These are phyloP conservation scores for Schoenoplectus tabernaemontani DNA, from an alignment of 202 grass and related monocot species.

Conservation along the genomic window DNA sequence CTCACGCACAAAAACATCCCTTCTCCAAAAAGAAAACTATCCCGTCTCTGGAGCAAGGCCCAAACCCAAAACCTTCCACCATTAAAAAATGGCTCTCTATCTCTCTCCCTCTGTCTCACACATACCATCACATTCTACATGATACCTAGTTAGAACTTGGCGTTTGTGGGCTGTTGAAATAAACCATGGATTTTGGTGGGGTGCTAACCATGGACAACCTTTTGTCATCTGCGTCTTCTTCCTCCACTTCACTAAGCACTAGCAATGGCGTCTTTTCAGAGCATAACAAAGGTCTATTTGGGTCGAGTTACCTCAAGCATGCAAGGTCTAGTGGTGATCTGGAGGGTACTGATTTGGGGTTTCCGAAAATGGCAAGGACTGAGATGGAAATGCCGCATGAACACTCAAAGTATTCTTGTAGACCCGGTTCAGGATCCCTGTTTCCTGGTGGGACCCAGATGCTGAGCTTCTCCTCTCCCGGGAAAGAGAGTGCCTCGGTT, in stretches of 20 bases:
- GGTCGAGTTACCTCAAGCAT: slow-evolving; percentile 26
- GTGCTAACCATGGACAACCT: slow-evolving; percentile 17
- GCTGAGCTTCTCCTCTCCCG: slow-evolving; percentile 66
- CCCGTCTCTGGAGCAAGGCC: neutral
- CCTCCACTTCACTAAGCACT: slow-evolving; percentile 6
- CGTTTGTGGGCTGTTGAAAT: slow-evolving; percentile 12
- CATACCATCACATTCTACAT: neutral
- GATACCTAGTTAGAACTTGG: slow-evolving; percentile 11
- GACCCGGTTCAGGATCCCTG: slow-evolving; percentile 32
- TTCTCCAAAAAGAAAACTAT: slow-evolving; percentile 6
- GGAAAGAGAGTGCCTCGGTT: slow-evolving; percentile 24
- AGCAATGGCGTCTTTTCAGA: slow-evolving; percentile 3
- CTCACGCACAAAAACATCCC: slow-evolving; percentile 5
- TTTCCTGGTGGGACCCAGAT: slow-evolving; percentile 42
- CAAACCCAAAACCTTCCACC: slow-evolving; percentile 10
- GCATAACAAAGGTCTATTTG: slow-evolving; percentile 12
- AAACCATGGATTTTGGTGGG: slow-evolving; percentile 18
- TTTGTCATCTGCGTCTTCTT: slow-evolving; percentile 8
- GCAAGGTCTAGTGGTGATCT: slow-evolving; percentile 15
- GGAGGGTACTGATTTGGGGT: neutral
- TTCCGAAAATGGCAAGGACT: slow-evolving; percentile 24
- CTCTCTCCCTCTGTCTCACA: neutral
- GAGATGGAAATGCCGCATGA: neutral
- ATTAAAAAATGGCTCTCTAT: slow-evolving; percentile 16
- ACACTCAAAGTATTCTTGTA: neutral